Evolutionary conservation across 2,329 filamentous ascomycete species (phyloP), one percentile per base, ranked within the genome.

Genomic region (Verticillium klebahnii): DNA sequence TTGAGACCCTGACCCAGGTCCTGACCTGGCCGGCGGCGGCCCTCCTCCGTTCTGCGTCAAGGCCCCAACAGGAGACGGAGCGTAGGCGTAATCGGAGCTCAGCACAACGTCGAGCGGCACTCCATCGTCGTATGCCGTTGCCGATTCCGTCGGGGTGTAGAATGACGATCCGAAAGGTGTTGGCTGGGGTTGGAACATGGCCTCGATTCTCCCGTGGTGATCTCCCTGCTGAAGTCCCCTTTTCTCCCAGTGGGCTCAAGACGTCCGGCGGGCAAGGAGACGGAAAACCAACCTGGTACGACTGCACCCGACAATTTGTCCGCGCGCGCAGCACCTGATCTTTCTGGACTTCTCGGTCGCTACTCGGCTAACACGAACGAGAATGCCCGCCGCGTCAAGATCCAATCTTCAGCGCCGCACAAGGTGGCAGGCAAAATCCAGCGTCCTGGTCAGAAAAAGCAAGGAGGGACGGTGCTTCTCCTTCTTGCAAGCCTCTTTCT

Each of bases 171-270:
- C 72, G 66, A 78, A 82, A 61, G 82, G 77, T 60, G 80, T 80
- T 60, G 80, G 75, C 67, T 83, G 80, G 69, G 82, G 79, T 72
- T 83, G 79, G 75, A 83, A 85, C 82, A 85, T 85, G 73, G 75
- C 64, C 63, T 62, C 58, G 36, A 36, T 61, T 58, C 11, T 19
- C n/a, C n/a, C 8, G 45, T 23, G n/a, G 19, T 52, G 45, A 11
- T 52, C 25, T 31, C 17, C 23, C 52, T 56, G 2, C 25, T 34
- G n/a, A 40, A 34, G 40, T 56, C 56, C 19, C n/a, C 45, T 25
- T 25, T 52, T 9, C 19, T 19, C 11, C 19, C 14, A 23, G n/a
- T 8, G 19, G 23, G 45, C 19, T 23, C n/a, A 52, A 52, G 45
- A 52, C 23, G 23, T 25, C 12, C 11, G 19, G 45, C 12, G 11